Conservation (phyloP, 2,329 filamentous ascomycete genomes). For the Endocalyx cinctus region DNA sequence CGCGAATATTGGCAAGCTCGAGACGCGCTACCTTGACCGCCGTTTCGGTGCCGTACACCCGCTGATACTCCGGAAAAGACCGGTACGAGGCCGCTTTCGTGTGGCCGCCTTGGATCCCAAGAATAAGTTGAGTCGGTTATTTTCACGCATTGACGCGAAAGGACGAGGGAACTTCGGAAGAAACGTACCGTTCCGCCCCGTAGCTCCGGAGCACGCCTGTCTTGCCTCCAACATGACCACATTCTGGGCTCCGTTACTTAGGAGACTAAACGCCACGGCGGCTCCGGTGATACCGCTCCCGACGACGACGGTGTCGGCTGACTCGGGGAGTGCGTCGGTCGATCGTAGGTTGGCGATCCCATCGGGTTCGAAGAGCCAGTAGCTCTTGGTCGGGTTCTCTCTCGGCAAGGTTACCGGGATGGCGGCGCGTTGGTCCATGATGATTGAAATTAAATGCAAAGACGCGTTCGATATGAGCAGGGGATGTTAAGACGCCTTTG, state of each 20-base stretch:
- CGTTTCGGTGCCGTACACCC: constrained; percentile 39
- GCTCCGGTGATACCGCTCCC: constrained; percentile 63
- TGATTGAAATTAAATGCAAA: too few relatives aligned
- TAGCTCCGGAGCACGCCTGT: constrained; percentile 62
- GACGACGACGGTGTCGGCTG: constrained; percentile 57
- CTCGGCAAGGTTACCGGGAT: constrained; percentile 43
- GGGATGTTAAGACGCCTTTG: too few relatives aligned
- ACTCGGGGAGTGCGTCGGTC: constrained; percentile 44
- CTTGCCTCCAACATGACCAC: constrained; percentile 62
- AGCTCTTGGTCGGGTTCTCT: constrained; percentile 49
- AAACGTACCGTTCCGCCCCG: constrained; percentile 48
- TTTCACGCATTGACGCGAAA: neutral
- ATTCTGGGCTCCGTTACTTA: constrained; percentile 29
- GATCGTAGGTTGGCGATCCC: constrained; percentile 46
- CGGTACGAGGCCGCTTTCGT: constrained; percentile 42
- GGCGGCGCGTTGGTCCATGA: constrained; percentile 32
- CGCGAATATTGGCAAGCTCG: constrained; percentile 48
- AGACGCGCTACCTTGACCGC: constrained; percentile 48
- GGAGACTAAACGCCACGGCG: constrained; percentile 51
- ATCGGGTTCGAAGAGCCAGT: constrained; percentile 57
- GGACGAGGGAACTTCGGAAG: neutral
- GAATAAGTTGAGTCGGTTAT: neutral
- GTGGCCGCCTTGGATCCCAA: constrained; percentile 29
- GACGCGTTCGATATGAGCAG: too few relatives aligned
- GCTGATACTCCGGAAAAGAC: constrained; percentile 43